Conservation (phyloP, 1,284 basidiomycete species). For the Hymenochaete sp. region DNA sequence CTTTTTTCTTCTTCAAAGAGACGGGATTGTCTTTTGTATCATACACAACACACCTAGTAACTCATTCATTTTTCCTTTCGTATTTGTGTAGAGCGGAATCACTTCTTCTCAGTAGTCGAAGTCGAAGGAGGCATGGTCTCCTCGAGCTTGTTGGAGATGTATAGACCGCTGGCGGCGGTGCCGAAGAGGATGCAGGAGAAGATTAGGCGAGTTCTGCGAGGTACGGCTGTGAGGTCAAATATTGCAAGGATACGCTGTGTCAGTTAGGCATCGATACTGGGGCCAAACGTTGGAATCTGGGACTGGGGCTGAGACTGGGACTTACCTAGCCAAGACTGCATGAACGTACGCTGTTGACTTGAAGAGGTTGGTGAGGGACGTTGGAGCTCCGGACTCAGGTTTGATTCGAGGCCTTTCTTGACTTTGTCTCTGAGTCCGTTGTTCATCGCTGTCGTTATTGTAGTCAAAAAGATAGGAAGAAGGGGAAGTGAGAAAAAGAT, state of each 20-base stretch:
- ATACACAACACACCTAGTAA: too few relatives aligned
- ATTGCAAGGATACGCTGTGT: background rate
- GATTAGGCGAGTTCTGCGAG: constrained; percentile 14
- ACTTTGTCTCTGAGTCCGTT: constrained; percentile 5
- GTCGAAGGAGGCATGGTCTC: constrained; percentile 12
- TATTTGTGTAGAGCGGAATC: constrained; percentile 39
- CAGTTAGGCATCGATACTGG: too few relatives aligned
- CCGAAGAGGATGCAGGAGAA: constrained; percentile 16
- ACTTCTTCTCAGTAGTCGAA: too few relatives aligned
- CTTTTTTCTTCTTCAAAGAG: too few relatives aligned
- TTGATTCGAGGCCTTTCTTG: constrained; percentile 9
- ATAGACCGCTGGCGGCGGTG: constrained; percentile 10
- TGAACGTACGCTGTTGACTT: constrained; percentile 10
- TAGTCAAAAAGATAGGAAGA: background rate
- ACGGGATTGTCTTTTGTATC: too few relatives aligned
- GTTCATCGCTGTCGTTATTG: background rate
- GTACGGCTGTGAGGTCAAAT: constrained; percentile 7
- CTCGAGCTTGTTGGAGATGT: constrained; percentile 14
- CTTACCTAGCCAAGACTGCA: constrained; percentile 16
- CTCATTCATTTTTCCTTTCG: too few relatives aligned
- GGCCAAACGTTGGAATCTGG: too few relatives aligned
- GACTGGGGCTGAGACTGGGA: background rate
- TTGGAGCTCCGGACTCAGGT: constrained; percentile 9
- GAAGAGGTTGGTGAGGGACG: background rate
- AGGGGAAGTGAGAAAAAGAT: background rate